These are phyloP conservation scores for Sphagnurus paluster DNA, from an alignment of 1,284 basidiomycete genomes.

Conservation along the genomic window DNA sequence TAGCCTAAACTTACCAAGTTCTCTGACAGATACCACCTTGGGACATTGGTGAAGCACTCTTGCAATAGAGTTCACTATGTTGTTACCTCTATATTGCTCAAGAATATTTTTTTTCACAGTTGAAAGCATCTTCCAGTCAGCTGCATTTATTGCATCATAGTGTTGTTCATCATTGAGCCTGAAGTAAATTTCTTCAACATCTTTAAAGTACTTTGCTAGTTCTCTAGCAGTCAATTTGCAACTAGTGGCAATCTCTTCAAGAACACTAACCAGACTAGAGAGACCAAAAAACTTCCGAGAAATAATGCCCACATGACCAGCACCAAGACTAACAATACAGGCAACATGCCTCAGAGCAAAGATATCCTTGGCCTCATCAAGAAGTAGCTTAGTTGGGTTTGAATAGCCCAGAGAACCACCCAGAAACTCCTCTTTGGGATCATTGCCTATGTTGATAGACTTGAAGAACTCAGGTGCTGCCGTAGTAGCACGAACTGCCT, in stretches of 20 bases:
- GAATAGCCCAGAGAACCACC: not conserved
- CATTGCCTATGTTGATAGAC: not conserved
- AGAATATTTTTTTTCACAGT: too few species aligned
- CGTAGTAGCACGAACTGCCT: slow-evolving; percentile 5
- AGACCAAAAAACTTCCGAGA: not conserved
- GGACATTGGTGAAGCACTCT: not conserved
- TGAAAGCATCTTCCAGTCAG: slow-evolving; percentile 1
- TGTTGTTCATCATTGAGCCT: not conserved
- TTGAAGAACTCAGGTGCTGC: slow-evolving; percentile 3
- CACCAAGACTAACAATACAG: slow-evolving; percentile 6
- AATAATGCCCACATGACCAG: not conserved
- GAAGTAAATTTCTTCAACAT: not conserved
- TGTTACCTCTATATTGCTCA: too few species aligned
- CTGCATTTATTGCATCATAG: not conserved
- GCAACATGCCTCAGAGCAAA: slow-evolving; percentile 3
- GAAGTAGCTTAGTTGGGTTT: not conserved
- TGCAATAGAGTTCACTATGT: too few species aligned
- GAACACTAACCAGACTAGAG: not conserved
- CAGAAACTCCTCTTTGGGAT: not conserved
- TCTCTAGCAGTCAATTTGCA: not conserved
- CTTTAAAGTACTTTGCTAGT: not conserved
- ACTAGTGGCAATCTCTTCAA: not conserved
- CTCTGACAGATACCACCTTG: not conserved
- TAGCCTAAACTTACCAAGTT: not conserved
- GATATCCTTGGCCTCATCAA: slow-evolving; percentile 1